Percentiles rank a stretch among this genome's conserved stretches.
These are phyloP conservation scores for Aspergillus eucalypticola DNA, from an alignment of 2,329 filamentous ascomycete genomes.

Conservation along the genomic window DNA sequence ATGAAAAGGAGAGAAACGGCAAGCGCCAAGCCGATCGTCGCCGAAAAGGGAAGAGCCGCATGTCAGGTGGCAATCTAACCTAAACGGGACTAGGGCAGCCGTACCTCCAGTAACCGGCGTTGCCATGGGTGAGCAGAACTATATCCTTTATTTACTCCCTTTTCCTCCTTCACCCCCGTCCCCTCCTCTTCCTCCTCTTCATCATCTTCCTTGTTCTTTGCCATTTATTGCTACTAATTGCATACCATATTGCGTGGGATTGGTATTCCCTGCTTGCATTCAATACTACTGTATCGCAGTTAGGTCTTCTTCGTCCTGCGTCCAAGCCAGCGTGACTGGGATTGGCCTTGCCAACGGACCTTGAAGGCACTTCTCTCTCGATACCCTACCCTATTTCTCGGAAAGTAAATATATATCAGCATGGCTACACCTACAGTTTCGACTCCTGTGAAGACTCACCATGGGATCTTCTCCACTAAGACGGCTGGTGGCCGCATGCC, in stretches of 20 bases:
- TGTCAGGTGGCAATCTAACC: conserved; percentile 48
- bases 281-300: conserved; percentile 17
- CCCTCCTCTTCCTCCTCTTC: conserved; percentile 28
- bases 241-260: conserved; percentile 33
- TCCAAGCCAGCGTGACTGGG: conserved; percentile 12
- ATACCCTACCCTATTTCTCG: not conserved
- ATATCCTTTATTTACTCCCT: conserved; percentile 42
- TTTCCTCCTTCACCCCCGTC: conserved; percentile 22
- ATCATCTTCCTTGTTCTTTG: conserved; percentile 20
- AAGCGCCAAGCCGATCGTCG: conserved; percentile 32
- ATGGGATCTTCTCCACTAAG: conserved; percentile 85
- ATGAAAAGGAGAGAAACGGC: conserved; percentile 10
- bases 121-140: conserved; percentile 41
- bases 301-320: conserved; percentile 15
- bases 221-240: conserved; percentile 30
- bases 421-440: conserved; percentile 86
- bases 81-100: conserved; percentile 35
- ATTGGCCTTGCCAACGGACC: conserved; percentile 13
- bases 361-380: conserved; percentile 26
- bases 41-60: conserved; percentile 52
- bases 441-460: conserved; percentile 92
- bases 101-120: conserved; percentile 39
- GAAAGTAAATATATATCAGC: conserved; percentile 33
- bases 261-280: conserved; percentile 27
- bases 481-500: conserved; percentile 94